These are phyloP conservation scores for Leptographium lundbergii DNA, from an alignment of 2,329 filamentous ascomycete genomes.

Conservation along the genomic window DNA sequence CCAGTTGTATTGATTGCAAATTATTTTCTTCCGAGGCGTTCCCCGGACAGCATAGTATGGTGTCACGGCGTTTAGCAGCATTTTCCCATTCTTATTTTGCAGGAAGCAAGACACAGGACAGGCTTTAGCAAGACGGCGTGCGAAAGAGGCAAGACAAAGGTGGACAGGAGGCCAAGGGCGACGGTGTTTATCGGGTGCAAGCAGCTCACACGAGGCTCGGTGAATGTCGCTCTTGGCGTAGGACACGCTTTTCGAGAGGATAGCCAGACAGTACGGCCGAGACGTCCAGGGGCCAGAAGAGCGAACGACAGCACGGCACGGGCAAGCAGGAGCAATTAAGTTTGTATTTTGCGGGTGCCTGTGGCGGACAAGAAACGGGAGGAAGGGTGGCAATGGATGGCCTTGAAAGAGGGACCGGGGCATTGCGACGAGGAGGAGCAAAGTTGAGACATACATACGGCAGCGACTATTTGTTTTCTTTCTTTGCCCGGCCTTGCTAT, in stretches of 20 bases:
- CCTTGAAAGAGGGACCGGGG: not conserved
- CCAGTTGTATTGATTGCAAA: not conserved
- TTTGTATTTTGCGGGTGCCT: conserved; percentile 8
- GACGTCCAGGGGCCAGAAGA: not conserved
- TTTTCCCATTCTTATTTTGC: not conserved
- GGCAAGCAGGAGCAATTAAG: conserved; percentile 10
- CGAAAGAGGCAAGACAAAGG: conserved; percentile 5
- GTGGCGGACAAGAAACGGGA: not conserved
- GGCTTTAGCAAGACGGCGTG: not conserved
- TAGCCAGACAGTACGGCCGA: not conserved
- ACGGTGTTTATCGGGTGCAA: not conserved
- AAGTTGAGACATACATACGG: not conserved
- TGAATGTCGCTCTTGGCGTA: not conserved
- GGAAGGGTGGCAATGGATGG: not conserved
- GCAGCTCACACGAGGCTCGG: not conserved
- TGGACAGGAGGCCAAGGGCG: not conserved
- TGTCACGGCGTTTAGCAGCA: conserved; percentile 15
- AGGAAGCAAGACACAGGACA: not conserved
- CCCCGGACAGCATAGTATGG: conserved; percentile 15
- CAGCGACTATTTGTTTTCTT: conserved; percentile 11
- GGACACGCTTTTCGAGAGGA: not conserved
- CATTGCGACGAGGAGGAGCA: not conserved
- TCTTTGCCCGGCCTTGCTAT: conserved; percentile 18
- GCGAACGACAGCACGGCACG: conserved; percentile 1
- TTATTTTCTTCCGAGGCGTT: conserved; percentile 7